Conservation (phyloP, 495 filamentous ascomycete genomes). For the Sordaria brevicollis region DNA sequence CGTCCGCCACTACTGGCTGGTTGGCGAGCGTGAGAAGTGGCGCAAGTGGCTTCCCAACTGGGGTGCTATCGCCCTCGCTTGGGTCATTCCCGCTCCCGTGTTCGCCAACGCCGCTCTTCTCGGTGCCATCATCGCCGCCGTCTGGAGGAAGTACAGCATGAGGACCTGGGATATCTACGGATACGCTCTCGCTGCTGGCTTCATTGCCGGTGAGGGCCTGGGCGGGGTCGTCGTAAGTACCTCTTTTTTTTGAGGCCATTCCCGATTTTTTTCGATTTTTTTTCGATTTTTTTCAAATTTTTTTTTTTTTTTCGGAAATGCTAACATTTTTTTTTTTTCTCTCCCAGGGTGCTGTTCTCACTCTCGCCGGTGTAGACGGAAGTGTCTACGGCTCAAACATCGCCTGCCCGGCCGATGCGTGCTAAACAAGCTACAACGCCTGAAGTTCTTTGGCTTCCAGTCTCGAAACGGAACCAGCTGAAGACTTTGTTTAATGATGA, state of each 20-base stretch:
- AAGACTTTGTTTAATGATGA: neutral
- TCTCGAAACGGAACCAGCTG: neutral
- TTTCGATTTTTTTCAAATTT: too few species aligned
- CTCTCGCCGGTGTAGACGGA: constrained; percentile 42
- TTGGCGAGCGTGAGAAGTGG: constrained; percentile 35
- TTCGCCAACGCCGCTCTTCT: constrained; percentile 43
- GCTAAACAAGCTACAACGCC: constrained; percentile 6
- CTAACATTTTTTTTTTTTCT: too few species aligned
- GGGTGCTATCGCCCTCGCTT: constrained; percentile 54
- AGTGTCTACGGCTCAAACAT: constrained; percentile 32
- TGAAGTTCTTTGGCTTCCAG: neutral
- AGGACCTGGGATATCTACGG: constrained; percentile 49
- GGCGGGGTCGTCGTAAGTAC: constrained; percentile 55
- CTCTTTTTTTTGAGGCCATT: too few species aligned
- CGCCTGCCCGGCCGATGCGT: constrained; percentile 34
- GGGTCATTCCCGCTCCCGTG: constrained; percentile 39
- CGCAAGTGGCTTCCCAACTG: constrained; percentile 55
- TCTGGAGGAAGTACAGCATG: constrained; percentile 49
- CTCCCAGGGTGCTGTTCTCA: constrained; percentile 45
- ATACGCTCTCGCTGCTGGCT: constrained; percentile 56
- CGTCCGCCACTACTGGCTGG: constrained; percentile 48
- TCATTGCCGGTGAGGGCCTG: constrained; percentile 59
- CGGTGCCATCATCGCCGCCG: constrained; percentile 44
- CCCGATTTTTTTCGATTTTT: too few species aligned
- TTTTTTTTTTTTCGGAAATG: too few species aligned